Conservation (phyloP, 495 filamentous ascomycete genomes). For the Lophium mytilinum region DNA sequence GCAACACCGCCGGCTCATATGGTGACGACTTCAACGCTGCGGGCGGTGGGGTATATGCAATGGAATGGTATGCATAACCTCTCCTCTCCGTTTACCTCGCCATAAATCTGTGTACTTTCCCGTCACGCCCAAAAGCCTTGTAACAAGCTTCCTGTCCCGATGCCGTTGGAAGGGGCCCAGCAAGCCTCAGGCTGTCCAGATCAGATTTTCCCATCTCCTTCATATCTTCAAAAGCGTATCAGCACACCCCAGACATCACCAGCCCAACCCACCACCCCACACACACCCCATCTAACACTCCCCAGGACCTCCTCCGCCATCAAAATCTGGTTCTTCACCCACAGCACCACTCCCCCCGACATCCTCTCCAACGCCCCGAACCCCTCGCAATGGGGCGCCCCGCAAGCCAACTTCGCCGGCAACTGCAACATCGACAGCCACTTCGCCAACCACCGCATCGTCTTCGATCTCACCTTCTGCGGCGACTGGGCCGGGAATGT, state of each 20-base stretch:
- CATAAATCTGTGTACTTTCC: too few species aligned
- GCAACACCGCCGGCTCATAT: slow-evolving; percentile 36
- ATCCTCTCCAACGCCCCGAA: slow-evolving; percentile 44
- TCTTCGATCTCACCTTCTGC: slow-evolving; percentile 23
- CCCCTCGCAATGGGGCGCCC: slow-evolving; percentile 51
- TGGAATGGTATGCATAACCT: slow-evolving; percentile 43
- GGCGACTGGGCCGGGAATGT: slow-evolving; percentile 15
- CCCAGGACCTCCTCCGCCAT: slow-evolving; percentile 43
- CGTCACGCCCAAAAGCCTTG: too few species aligned
- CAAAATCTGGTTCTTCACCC: slow-evolving; percentile 53
- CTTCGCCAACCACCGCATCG: slow-evolving; percentile 30
- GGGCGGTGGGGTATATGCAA: slow-evolving; percentile 55
- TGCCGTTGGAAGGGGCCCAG: too few species aligned
- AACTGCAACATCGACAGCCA: slow-evolving; percentile 23
- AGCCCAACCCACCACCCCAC: not conserved
- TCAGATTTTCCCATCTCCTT: too few species aligned
- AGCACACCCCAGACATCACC: too few species aligned
- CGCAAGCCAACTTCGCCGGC: slow-evolving; percentile 40
- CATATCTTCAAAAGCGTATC: too few species aligned
- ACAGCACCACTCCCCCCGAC: slow-evolving; percentile 44
- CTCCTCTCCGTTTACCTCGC: too few species aligned
- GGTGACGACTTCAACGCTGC: slow-evolving; percentile 50
- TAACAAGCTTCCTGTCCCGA: too few species aligned
- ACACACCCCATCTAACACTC: not conserved
- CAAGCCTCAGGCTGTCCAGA: too few species aligned